phyloP scores from a whole-genome alignment of 768 basidiomycete species.

The Cytidiella melzeri region DNA sequence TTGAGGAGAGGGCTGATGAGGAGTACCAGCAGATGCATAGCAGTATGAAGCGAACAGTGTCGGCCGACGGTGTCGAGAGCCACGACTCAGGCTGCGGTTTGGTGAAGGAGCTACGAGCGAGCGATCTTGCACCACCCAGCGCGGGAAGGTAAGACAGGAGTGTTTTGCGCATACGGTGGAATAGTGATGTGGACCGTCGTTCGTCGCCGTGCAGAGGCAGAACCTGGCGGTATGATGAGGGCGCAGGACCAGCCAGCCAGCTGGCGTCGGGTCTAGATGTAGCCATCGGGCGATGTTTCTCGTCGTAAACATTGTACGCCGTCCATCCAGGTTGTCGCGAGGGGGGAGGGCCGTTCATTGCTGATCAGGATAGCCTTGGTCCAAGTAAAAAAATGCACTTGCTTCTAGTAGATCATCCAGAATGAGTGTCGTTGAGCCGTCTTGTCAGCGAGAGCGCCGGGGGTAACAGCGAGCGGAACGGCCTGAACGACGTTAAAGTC shows the following conservation, averaged over 20 bases:
- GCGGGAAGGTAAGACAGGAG: constrained; percentile 3
- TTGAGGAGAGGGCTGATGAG: constrained; percentile 88
- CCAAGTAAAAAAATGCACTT: background rate
- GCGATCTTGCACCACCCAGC: background rate
- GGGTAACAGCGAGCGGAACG: constrained; percentile 6
- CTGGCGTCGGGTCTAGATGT: constrained; percentile 1
- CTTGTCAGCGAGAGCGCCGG: background rate
- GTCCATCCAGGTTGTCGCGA: constrained; percentile 7
- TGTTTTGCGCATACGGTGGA: constrained; percentile 7
- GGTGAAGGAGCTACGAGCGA: constrained; percentile 3
- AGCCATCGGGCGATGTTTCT: background rate
- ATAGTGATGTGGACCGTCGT: constrained; percentile 5
- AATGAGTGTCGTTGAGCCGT: background rate
- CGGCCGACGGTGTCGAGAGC: constrained; percentile 18
- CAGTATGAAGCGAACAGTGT: constrained; percentile 56
- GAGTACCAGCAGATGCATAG: constrained; percentile 92
- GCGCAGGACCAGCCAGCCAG: constrained; percentile 12
- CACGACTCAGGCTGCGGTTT: constrained; percentile 1
- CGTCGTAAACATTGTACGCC: constrained; percentile 12
- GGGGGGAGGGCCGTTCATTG: background rate
- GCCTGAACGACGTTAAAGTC: constrained; percentile 6
- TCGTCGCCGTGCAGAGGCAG: constrained; percentile 9
- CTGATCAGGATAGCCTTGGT: constrained; percentile 8
- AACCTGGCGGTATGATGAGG: constrained; percentile 9
- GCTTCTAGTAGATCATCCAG: constrained; percentile 8